Evolutionary conservation across 306 rosid genomes (phyloP).

Genomic region (Casuarina equisetifolia): DNA sequence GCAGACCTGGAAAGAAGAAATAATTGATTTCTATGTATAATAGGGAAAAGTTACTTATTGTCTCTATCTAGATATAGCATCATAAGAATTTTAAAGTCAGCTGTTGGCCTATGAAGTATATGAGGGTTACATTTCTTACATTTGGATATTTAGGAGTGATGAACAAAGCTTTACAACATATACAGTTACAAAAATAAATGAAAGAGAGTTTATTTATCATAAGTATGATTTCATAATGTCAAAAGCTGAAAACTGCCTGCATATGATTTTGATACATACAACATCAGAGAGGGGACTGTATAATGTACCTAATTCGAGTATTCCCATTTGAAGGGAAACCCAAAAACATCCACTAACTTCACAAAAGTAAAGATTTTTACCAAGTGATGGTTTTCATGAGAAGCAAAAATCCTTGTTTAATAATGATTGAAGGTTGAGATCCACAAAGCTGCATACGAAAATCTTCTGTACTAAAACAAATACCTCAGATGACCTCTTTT

Average conservation of each 20-base stretch:
- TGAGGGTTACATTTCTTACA: conserved; percentile 2
- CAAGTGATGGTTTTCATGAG: not conserved
- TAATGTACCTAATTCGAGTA: not conserved
- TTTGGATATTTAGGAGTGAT: conserved; percentile 2
- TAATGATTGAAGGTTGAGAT: not conserved
- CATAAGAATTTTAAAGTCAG: conserved; percentile 16
- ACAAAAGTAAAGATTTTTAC: not conserved
- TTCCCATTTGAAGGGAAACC: too few species aligned
- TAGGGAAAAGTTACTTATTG: not conserved
- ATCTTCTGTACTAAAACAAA: not conserved
- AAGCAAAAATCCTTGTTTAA: not conserved
- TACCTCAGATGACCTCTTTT: not conserved
- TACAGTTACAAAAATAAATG: not conserved
- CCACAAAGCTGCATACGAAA: not conserved
- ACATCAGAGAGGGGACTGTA: not conserved
- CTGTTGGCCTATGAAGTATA: not conserved
- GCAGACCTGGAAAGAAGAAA: conserved; percentile 65
- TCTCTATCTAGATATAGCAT: conserved; percentile 2
- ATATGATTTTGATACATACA: not conserved
- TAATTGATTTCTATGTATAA: not conserved
- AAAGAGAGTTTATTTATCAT: not conserved
- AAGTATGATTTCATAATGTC: not conserved
- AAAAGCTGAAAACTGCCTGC: not conserved
- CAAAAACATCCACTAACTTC: not conserved
- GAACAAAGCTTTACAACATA: not conserved